Evolutionary conservation across 1,284 basidiomycete species (phyloP), one percentile per base, ranked within the genome.

Genomic region (Heterobasidion occidentale): DNA sequence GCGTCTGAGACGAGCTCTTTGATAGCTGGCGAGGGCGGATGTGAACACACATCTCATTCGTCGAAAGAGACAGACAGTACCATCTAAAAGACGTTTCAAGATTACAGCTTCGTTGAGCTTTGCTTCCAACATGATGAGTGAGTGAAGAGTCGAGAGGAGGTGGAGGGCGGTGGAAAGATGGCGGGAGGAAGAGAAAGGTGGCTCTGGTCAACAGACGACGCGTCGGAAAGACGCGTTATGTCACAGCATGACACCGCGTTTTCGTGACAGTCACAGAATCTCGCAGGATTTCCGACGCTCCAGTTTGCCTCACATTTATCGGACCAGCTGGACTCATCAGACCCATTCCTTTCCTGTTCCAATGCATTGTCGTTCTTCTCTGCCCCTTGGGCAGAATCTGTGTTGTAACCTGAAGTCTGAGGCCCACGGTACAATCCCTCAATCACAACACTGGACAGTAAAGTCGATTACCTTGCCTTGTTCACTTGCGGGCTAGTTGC

Each of bases 1-100:
- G 94, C 96, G 70, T 99, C 97, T 11, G 93, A 88, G 54, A 99
- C 94, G 55, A 98, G 88, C 68, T 99, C 96, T 73, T 96, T 97
- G 82, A 99, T 88, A 59, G 96, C 96, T 95, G 64, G 56, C 51
- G 56, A 59, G 47, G 36, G 49, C 27, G 27, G 27, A 3, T 27
- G 35, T 34, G 42, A 45, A 34, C 8, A 33, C 42, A 34, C 27
- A 46, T 48, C 14, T 48, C 9, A 19, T 15, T 9, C n/a, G 51
- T 20, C 2, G 9, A 11, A n/a, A 9, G 7, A 17, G 4, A 33
- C 20, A 14, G 1, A 11, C 2, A 36, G 42, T 62, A 93, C 93
- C 86, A 68, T 96, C 93, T 12, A 96, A 77, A 53, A 96, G 80
- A 67, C 88, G 90, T 71, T 96, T 96, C 61, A 96, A 78, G 4